Percentiles rank a stretch among this genome's conserved stretches.
These are phyloP conservation scores for Fraxinus americana DNA, from an alignment of 257 asterid species.

Conservation along the genomic window DNA sequence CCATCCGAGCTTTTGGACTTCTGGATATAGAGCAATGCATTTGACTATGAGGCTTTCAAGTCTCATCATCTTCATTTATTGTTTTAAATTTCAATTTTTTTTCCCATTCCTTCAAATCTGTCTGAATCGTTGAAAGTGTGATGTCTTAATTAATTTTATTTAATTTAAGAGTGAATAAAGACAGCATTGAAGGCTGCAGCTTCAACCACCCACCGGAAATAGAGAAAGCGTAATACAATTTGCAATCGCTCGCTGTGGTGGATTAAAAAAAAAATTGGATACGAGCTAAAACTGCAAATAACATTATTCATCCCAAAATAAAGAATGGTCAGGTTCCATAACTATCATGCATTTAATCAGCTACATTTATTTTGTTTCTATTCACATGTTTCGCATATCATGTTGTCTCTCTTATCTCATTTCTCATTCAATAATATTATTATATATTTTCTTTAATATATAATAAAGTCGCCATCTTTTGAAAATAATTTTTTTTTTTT, in stretches of 20 bases:
- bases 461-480: neutral
- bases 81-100: neutral
- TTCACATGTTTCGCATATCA: neutral
- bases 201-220: slow-evolving; percentile 58
- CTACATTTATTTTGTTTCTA: neutral
- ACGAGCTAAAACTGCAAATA: too few species aligned
- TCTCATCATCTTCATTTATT: neutral
- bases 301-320: neutral
- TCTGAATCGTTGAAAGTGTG: slow-evolving; percentile 37
- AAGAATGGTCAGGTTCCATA: slow-evolving; percentile 11
- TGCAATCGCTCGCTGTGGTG: too few species aligned
- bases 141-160: slow-evolving; percentile 20
- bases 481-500: neutral
- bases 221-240: neutral
- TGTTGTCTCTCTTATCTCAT: neutral
- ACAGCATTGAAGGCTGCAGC: slow-evolving; percentile 46
- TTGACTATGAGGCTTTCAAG: slow-evolving; percentile 33
- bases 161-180: neutral
- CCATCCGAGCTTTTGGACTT: slow-evolving; percentile 14
- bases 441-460: too few species aligned
- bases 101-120: neutral
- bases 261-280: too few species aligned
- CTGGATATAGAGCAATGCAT: slow-evolving; percentile 26
- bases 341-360: slow-evolving; percentile 21
- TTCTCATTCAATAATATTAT: too few species aligned